Evolutionary conservation across 23 red algal species (phyloP).

Genomic region (Gracilaria vermiculophylla): DNA sequence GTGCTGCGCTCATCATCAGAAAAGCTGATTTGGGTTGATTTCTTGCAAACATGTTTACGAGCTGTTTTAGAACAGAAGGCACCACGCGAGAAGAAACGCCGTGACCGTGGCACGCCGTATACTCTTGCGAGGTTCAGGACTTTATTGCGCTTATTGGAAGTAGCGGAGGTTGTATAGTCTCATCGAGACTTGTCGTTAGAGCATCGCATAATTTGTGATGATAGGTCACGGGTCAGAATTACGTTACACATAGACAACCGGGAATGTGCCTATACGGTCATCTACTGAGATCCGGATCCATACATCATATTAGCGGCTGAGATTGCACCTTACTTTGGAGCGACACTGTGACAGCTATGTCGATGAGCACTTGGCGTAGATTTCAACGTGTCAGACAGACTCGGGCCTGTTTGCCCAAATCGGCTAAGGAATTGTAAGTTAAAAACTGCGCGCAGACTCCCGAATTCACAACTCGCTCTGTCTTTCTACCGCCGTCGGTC

Average conservation of each 20-base stretch:
- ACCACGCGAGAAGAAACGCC: background rate
- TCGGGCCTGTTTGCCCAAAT: no score
- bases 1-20: constrained; percentile 14
- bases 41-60: background rate
- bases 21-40: background rate
- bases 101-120: no score
- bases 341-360: background rate
- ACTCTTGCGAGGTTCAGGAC: no score
- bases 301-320: background rate
- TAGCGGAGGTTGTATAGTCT: no score
- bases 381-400: constrained; percentile 5
- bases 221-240: no score
- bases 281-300: no score
- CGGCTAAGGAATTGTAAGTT: background rate
- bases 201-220: no score
- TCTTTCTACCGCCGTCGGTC: background rate
- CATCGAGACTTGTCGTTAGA: no score
- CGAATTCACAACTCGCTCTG: no score
- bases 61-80: background rate
- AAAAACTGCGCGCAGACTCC: background rate
- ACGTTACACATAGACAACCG: no score
- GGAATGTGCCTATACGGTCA: no score
- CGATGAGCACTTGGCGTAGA: background rate
- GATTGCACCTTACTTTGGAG: constrained; percentile 6
- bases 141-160: no score